A percentile compares a stretch with the other conserved stretches of the same genome.
These are phyloP conservation scores for Lentinula raphanica DNA, from an alignment of 768 basidiomycete species.

Conservation along the genomic window DNA sequence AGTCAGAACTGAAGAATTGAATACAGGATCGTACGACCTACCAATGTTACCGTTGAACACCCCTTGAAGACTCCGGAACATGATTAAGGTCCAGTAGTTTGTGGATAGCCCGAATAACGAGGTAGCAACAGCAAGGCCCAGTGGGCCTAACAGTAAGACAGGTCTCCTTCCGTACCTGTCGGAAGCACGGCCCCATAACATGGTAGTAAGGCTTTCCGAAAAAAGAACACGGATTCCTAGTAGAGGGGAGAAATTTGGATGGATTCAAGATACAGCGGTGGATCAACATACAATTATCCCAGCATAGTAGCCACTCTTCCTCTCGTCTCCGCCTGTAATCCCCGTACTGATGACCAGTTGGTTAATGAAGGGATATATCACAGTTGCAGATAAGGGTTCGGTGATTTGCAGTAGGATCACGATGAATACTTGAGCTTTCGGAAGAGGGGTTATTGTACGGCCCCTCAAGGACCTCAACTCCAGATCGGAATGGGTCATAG, in stretches of 20 bases:
- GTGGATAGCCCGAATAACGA: slow-evolving; percentile 9
- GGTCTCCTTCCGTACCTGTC: slow-evolving; percentile 11
- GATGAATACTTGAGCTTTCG: slow-evolving; percentile 26
- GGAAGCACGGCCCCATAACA: slow-evolving; percentile 5
- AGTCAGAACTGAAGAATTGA: not conserved
- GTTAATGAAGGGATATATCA: slow-evolving; percentile 36
- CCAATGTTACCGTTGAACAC: slow-evolving; percentile 9
- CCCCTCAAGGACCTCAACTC: not conserved
- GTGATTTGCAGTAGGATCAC: slow-evolving; percentile 26
- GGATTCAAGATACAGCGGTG: not conserved
- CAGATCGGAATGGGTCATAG: not conserved
- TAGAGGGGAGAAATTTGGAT: not conserved
- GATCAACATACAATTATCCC: slow-evolving; percentile 30
- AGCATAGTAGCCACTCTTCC: slow-evolving; percentile 35
- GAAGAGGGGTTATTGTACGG: slow-evolving; percentile 21
- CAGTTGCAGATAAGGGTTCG: slow-evolving; percentile 32
- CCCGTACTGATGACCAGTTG: slow-evolving; percentile 32
- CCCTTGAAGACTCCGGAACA: slow-evolving; percentile 10
- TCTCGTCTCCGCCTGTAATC: slow-evolving; percentile 31
- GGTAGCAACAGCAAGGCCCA: slow-evolving; percentile 6
- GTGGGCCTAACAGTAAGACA: slow-evolving; percentile 8
- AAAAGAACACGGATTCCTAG: slow-evolving; percentile 26
- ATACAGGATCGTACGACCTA: not conserved
- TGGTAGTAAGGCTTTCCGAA: slow-evolving; percentile 13
- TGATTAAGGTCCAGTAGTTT: slow-evolving; percentile 11